A percentile compares a stretch with the other conserved stretches of the same genome.
These are phyloP conservation scores for Spencermartinsiella ligniputridi DNA, from an alignment of 1,139 yeast genomes.

Conservation along the genomic window DNA sequence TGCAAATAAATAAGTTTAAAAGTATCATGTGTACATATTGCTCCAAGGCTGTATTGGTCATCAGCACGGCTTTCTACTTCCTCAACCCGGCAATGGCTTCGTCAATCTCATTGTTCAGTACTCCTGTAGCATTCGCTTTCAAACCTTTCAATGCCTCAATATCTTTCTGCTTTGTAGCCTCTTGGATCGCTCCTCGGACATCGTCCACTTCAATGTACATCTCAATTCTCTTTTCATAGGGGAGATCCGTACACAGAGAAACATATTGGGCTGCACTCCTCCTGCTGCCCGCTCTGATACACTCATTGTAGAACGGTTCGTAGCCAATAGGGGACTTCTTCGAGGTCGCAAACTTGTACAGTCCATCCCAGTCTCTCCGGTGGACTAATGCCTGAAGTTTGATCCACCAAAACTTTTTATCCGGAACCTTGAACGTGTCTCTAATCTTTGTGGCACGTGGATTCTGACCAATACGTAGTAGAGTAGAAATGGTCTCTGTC, in stretches of 20 bases:
- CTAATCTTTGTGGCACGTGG: conserved; percentile 53
- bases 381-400: conserved; percentile 52
- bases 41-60: too few species aligned
- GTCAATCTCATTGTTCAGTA: conserved; percentile 11
- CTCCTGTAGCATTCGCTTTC: conserved; percentile 32
- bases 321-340: conserved; percentile 73
- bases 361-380: conserved; percentile 56
- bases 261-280: conserved; percentile 42
- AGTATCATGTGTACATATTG: too few species aligned
- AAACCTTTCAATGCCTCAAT: conserved; percentile 39
- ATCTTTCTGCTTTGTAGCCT: conserved; percentile 57
- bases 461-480: conserved; percentile 57
- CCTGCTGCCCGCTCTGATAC: conserved; percentile 46
- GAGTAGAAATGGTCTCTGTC: conserved; percentile 48
- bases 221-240: conserved; percentile 43
- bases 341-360: conserved; percentile 45
- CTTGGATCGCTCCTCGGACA: conserved; percentile 52
- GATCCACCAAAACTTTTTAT: conserved; percentile 60
- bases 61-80: not conserved
- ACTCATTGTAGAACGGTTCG: conserved; percentile 54
- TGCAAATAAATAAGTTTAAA: too few species aligned
- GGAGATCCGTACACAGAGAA: conserved; percentile 32
- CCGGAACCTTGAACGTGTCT: conserved; percentile 59
- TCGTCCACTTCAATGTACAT: conserved; percentile 53
- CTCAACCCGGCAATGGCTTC: conserved; percentile 40